phyloP scores from a whole-genome alignment of 2,329 filamentous ascomycete species.

The Sporothrix mexicana region DNA sequence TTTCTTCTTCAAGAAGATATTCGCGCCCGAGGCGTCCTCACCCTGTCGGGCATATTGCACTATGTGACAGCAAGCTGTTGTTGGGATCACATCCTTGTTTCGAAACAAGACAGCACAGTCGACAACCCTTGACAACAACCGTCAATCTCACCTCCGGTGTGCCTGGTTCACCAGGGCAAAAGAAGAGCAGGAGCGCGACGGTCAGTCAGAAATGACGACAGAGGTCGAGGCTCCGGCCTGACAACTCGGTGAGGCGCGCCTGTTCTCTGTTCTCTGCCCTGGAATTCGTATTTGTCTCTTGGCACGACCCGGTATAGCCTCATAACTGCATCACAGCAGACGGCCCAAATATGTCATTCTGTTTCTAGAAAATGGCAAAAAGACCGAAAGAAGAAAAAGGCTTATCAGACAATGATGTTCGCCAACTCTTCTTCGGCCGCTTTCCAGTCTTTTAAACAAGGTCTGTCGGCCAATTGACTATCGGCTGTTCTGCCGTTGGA shows the following conservation, averaged over 20 bases:
- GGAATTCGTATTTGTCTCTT: constrained; percentile 9
- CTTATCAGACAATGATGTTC: neutral
- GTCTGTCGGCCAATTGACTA: constrained; percentile 9
- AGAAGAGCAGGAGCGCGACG: neutral
- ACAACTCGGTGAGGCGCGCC: neutral
- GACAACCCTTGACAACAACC: neutral
- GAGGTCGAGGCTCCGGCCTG: neutral
- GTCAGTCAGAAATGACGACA: constrained; percentile 21
- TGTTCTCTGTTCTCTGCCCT: neutral
- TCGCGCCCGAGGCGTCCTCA: no score
- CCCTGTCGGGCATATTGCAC: neutral
- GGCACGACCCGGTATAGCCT: neutral
- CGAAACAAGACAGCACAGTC: neutral
- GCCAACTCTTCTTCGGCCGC: no score
- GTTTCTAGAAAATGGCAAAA: neutral
- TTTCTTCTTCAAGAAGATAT: no score
- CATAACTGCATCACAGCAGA: neutral
- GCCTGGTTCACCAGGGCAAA: neutral
- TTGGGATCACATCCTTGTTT: neutral
- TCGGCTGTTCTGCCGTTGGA: neutral
- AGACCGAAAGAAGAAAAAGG: neutral
- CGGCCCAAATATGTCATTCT: neutral
- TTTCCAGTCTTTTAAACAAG: neutral
- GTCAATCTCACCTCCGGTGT: neutral
- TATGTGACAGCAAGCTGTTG: neutral